Conservation (phyloP, 805 yeast genomes). For the Ogataea kodamae region DNA sequence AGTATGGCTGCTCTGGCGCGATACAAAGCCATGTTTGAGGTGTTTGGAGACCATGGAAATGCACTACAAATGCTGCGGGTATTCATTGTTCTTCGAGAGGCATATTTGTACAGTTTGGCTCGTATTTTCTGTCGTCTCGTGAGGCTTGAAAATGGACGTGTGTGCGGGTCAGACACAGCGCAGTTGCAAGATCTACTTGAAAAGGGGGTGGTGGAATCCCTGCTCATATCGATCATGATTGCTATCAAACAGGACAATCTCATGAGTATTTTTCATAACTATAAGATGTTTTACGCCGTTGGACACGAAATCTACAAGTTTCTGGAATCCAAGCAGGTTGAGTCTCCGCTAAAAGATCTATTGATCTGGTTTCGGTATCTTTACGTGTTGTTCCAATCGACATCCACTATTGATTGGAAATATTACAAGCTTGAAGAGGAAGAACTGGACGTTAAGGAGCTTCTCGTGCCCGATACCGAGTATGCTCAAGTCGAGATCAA, state of each 20-base stretch:
- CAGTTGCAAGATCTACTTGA: conserved; percentile 22
- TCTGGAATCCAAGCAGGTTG: conserved; percentile 16
- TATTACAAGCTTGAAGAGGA: conserved; percentile 42
- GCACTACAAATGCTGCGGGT: conserved; percentile 22
- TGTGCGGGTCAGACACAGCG: conserved; percentile 7
- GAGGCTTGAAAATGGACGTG: conserved; percentile 9
- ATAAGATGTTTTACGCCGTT: conserved; percentile 24
- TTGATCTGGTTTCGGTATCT: conserved; percentile 33
- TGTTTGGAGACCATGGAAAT: conserved; percentile 27
- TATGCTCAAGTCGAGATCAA: conserved; percentile 28
- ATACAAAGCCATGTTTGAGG: conserved; percentile 24
- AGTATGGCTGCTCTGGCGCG: conserved; percentile 26
- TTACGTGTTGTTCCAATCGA: conserved; percentile 41
- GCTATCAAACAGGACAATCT: conserved; percentile 31
- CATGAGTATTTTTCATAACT: conserved; percentile 28
- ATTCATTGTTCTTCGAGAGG: conserved; percentile 28
- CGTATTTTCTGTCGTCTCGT: conserved; percentile 21
- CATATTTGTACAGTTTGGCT: conserved; percentile 21
- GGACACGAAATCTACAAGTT: conserved; percentile 24
- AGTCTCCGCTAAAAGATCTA: conserved; percentile 18
- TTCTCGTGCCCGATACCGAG: conserved; percentile 26
- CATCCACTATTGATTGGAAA: conserved; percentile 45
- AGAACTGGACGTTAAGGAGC: conserved; percentile 28
- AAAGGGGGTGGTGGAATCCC: conserved; percentile 25
- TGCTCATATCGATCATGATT: conserved; percentile 26